Evolutionary conservation across 2,329 filamentous ascomycete genomes (phyloP), one percentile per base, ranked within the genome.

Genomic region (Pseudophaeomoniella oleicola): DNA sequence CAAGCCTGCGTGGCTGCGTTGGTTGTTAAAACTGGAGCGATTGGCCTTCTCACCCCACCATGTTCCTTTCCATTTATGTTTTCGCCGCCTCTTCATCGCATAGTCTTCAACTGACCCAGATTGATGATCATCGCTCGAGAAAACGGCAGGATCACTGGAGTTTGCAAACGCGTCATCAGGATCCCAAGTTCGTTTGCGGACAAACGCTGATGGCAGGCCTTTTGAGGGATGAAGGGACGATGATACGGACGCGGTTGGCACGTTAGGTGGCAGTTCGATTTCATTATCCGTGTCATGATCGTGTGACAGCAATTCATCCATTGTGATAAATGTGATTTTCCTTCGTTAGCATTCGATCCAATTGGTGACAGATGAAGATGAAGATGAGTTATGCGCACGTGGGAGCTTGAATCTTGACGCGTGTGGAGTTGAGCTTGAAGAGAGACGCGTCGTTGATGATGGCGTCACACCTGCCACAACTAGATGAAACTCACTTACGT

Each of bases 91-190:
- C 16, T 37, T 36, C 12, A 22, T 30, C 4, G 31, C 34, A 39
- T 50, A 65, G 36, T 64, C 63, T 45, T 65, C 62, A 11, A 63
- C 42, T 9, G 22, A 27, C 1, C 59, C 59, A 0, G 60, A 62
- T 1, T 56, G 60, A 10, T 61, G 58, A 34, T 65, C 62, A 37
- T 66, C 62, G 39, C 61, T 64, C 1, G 62, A 65, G 47, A 66
- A 66, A 2, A 65, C 46, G 1, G 62, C 60, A 0, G 61, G 59
- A 35, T 66, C 62, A 19, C 32, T 34, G 32, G 22, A 27, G 22
- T 27, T 27, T n/a, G 22, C 22, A 27, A 27, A 27, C 22, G 22
- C 22, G 22, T 27, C 22, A 27, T 27, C n/a, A n/a, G 22, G 22
- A 27, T 27, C 22, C 22, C 22, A 27, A 9, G 22, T 27, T 9